Base-by-base conservation (phyloP, 768 basidiomycete species). In the Leccinum rimulosum region DNA sequence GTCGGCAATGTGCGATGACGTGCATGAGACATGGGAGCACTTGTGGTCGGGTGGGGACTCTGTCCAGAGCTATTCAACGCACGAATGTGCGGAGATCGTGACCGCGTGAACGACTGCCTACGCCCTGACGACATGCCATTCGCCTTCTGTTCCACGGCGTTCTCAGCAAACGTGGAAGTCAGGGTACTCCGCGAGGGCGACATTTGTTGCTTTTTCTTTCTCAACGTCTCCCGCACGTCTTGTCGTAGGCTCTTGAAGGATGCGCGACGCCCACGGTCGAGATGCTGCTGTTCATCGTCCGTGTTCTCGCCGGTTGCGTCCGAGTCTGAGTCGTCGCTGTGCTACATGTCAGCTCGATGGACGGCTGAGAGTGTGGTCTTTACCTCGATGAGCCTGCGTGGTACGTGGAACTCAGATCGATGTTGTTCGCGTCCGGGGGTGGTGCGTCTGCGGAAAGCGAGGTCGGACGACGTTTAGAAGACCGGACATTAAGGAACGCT, bases 391-490 rank as follows among this genome's bases (percentile, higher is more conserved):
- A 90, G 49, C 91, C 91, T 30, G 87, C 91, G 59, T 91, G 88
- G 74, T 93, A 93, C 64, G 91, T 93, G 12, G 91, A 92, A 67
- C 89, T 93, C 86, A 91, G 84, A 64, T 86, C 91, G 64, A 85
- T 67, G 59, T 73, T 73, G 58, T 74, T 71, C 43, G 64, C 62
- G 30, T 70, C 60, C 25, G 68, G 72, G 3, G 60, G 70, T 17
- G 59, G 54, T 40, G 45, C 58, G 28, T 59, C 60, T 47, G 65
- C 56, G 30, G 64, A 64, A 59, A 70, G 60, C 30, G 71, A 65
- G 43, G 63, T 69, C 4, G 62, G 64, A 38, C 64, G 71, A 48
- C 70, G 69, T 60, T 59, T 73, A 1, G 61, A 54, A 8, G 70
- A 56, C 19, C 72, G 70, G 56, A 54, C 65, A 56, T 68, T 74